Base-by-base conservation (phyloP, 352 stramenopile genomes). In the Globisporangium polare region DNA sequence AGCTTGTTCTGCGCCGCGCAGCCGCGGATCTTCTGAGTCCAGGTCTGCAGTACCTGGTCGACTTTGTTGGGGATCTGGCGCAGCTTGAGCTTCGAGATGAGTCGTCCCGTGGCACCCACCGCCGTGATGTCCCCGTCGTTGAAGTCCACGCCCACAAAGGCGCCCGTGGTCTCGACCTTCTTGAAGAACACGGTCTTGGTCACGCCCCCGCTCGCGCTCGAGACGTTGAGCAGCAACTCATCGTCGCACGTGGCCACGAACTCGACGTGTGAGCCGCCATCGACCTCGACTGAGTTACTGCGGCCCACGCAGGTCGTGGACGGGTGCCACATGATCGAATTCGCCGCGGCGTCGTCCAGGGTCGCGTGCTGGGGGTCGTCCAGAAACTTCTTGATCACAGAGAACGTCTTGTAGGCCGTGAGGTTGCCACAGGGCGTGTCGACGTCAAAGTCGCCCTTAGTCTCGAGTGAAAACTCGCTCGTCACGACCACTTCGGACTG, bases 231-330 rank as follows among this genome's bases (percentile, higher is more conserved):
- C 17, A 75, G 49, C 24, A 60, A 26, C 3, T 53, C 17, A 0
- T 69, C 47, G 45, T 50, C 57, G 45, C 65, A 75, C 5, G 53
- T 59, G 8, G 63, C 62, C 17, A 59, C 60, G 27, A 75, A 73
- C 53, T 72, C 66, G 17, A 57, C 68, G 27, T 75, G 65, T 15
- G 65, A 61, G n/a, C 65, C 66, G 20, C 68, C 68, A 17, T 75
- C 66, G 41, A 75, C 68, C 58, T 71, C 65, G 24, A 73, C 53
- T 10, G 68, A 56, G 42, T 69, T 64, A 26, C 65, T 60, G 22
- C 54, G 45, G 3, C 56, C 39, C 26, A 72, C 12, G n/a, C 65
- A 75, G 20, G 50, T 55, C 9, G 52, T 54, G 8, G 68, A 71
- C 24, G 68, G 65, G 26, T 63, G 68, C 68, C 68, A 75, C 45